Conservation (phyloP, 106 monocot genomes). For the Dendrobium officinale region DNA sequence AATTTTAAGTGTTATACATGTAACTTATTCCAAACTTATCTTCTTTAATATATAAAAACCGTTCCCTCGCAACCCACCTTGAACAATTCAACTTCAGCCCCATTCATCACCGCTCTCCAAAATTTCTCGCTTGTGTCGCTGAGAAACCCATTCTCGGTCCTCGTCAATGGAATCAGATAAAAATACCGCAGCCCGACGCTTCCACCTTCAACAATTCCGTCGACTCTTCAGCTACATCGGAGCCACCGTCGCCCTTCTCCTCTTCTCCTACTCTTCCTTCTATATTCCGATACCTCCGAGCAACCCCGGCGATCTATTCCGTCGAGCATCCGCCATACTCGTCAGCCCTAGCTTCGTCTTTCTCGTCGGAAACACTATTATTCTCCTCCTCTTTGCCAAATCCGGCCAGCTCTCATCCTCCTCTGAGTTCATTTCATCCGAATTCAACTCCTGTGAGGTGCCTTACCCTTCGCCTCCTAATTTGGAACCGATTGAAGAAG, state of each 20-base stretch:
- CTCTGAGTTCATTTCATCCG: neutral
- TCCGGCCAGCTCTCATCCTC: neutral
- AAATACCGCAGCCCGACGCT: conserved; percentile 7
- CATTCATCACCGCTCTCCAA: neutral
- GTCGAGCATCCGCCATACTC: neutral
- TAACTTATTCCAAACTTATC: too few species aligned
- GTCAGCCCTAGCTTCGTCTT: conserved; percentile 15
- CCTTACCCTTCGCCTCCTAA: neutral
- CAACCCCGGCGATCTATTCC: conserved; percentile 10
- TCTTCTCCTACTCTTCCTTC: conserved; percentile 15
- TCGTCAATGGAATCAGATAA: conserved; percentile 3
- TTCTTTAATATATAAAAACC: neutral
- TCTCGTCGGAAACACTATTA: conserved; percentile 18
- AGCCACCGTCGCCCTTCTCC: conserved; percentile 12
- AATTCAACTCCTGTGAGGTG: conserved; percentile 1
- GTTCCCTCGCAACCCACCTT: neutral
- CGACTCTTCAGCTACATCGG: conserved; percentile 15
- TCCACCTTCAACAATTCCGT: conserved; percentile 7
- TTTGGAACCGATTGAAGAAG: neutral
- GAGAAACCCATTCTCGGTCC: too few species aligned
- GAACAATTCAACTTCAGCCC: too few species aligned
- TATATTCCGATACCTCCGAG: conserved; percentile 6
- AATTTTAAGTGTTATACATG: too few species aligned
- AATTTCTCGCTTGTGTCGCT: too few species aligned
- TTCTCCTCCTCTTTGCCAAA: conserved; percentile 19